These are phyloP conservation scores for Strobilomyces dryophilus DNA, from an alignment of 768 basidiomycete species.

Conservation along the genomic window DNA sequence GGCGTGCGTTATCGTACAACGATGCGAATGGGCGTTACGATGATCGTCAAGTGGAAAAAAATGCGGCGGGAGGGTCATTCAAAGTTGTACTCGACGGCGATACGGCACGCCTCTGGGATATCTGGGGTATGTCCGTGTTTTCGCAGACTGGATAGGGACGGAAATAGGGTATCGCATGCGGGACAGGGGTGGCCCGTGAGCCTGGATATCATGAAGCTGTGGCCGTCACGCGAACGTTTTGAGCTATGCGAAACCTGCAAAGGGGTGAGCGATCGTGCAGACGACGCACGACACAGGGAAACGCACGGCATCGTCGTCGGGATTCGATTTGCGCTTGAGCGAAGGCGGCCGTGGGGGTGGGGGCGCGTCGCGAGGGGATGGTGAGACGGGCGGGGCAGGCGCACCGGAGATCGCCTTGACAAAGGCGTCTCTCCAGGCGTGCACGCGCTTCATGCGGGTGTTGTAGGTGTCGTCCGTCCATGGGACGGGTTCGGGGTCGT, in stretches of 20 bases:
- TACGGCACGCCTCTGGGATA: constrained; percentile 65
- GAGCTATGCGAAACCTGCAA: constrained; percentile 48
- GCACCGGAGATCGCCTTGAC: constrained; percentile 42
- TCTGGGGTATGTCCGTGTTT: constrained; percentile 54
- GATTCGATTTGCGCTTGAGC: constrained; percentile 45
- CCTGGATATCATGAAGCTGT: constrained; percentile 31
- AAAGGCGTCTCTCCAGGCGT: constrained; percentile 65
- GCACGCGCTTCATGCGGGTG: constrained; percentile 60
- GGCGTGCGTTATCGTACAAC: constrained; percentile 29
- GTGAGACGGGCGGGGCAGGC: constrained; percentile 13
- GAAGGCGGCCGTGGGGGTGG: constrained; percentile 30
- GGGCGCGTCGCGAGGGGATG: constrained; percentile 3
- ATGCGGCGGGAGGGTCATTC: constrained; percentile 35
- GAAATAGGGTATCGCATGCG: constrained; percentile 68
- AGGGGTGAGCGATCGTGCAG: constrained; percentile 14
- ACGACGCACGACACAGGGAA: background rate
- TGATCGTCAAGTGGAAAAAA: constrained; percentile 13
- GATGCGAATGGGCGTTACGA: constrained; percentile 18
- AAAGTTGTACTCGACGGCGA: constrained; percentile 71
- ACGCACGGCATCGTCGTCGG: constrained; percentile 42
- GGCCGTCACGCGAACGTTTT: constrained; percentile 45
- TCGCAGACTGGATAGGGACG: constrained; percentile 52
- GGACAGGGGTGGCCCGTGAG: constrained; percentile 62
- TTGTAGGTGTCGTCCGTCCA: constrained; percentile 48
- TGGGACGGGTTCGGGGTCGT: constrained; percentile 18